Conservation (phyloP, 257 asterid species). For the Solanum clarkiae region DNA sequence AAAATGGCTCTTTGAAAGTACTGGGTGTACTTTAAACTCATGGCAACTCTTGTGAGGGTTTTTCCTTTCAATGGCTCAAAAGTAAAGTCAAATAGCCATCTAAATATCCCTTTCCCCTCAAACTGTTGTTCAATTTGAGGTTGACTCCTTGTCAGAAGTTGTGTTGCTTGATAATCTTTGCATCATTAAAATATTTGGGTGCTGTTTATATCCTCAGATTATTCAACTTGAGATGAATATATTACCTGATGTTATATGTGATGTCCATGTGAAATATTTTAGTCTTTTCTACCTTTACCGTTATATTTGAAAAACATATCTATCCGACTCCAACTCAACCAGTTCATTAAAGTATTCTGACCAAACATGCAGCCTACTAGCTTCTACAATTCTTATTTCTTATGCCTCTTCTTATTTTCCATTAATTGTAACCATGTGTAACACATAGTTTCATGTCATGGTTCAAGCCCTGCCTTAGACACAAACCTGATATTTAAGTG, state of each 20-base stretch:
- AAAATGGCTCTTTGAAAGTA: background rate
- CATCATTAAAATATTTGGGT: background rate
- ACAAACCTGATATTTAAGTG: background rate
- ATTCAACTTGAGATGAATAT: background rate
- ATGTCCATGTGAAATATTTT: background rate
- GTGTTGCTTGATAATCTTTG: background rate
- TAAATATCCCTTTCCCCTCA: background rate
- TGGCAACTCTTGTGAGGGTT: background rate
- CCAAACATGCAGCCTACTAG: background rate
- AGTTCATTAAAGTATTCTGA: background rate
- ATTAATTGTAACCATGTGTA: background rate
- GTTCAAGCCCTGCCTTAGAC: background rate
- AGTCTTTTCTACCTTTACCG: background rate
- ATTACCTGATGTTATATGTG: background rate
- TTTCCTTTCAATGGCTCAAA: background rate
- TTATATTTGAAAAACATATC: background rate
- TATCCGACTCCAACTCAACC: background rate
- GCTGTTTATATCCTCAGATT: background rate
- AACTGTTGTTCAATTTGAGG: background rate
- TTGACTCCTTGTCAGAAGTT: background rate
- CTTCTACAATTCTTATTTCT: background rate
- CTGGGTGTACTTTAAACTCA: background rate
- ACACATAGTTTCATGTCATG: background rate
- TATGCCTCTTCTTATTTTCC: background rate
- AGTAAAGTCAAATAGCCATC: background rate